Base-by-base conservation (phyloP, 805 yeast species). In the Yamadazyma insecticola region DNA sequence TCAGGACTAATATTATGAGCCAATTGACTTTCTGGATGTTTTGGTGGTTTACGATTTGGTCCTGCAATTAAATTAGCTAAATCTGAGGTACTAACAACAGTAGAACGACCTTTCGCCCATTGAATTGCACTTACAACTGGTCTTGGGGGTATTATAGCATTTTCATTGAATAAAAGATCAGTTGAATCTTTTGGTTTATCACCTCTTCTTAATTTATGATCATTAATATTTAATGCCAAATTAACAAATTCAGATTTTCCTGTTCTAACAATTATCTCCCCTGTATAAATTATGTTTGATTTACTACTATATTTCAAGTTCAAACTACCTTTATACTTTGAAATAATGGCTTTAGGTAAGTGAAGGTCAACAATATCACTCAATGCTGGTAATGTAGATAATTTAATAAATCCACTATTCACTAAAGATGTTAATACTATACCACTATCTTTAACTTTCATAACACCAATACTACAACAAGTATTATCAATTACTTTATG, bases 91-190 rank as follows among this genome's bases (percentile, higher is more conserved):
- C 78, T 61, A n/a, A 81, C 70, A 39, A 70, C 67, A 13, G 76
- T 75, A 0, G 81, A 62, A 26, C 54, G 61, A 3, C 96, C 96
- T 43, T 81, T 76, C 5, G 92, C 85, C 92, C 96, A 84, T 53
- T 81, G 90, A 26, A 84, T 63, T 0, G 92, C 74, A 22, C 87
- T 76, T 5, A 85, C 76, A 4, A 75, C 68, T 2, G 98, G 99
- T 28, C 97, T 69, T 19, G 76, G 73, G 2, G 96, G 94, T 13
- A 81, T 72, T 5, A 71, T 60, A 26, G 82, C 67, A 39, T 76
- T 73, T 16, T 75, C 81, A 47, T 84, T 81, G 59, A 81, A 89
- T 21, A 92, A 57, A 2, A 69, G 58, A 52, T 85, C 95, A 4
- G 67, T 56, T 5, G 44, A 32, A 11, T 47, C 53, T 28, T 46